Conservation (phyloP, 192 early-diverging fungal genomes). For the Oehlia diaphana region DNA sequence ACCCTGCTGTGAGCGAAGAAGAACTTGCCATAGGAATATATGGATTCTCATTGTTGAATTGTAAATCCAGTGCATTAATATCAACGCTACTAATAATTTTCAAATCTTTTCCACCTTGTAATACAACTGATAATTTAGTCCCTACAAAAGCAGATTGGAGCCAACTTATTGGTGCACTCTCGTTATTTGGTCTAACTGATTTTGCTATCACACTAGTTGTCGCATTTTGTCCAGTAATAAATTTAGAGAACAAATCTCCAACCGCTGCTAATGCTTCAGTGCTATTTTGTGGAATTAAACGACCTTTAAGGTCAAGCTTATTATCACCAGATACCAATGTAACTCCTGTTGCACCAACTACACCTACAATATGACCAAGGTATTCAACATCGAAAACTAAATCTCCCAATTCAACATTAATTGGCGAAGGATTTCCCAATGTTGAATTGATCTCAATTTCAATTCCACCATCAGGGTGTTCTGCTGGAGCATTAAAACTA, state of each 20-base stretch:
- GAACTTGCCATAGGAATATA: constrained; percentile 53
- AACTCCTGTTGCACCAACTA: constrained; percentile 45
- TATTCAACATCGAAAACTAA: constrained; percentile 51
- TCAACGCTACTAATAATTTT: constrained; percentile 53
- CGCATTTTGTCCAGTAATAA: constrained; percentile 49
- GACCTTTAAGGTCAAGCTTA: constrained; percentile 54
- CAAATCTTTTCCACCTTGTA: constrained; percentile 41
- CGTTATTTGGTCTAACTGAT: constrained; percentile 48
- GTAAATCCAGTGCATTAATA: constrained; percentile 56
- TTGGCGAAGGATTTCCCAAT: constrained; percentile 55
- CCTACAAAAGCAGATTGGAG: constrained; percentile 51
- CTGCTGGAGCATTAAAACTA: constrained; percentile 52
- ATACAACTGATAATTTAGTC: constrained; percentile 51
- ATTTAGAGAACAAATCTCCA: constrained; percentile 53
- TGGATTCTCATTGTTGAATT: constrained; percentile 44
- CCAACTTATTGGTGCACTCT: constrained; percentile 42
- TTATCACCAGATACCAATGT: constrained; percentile 42
- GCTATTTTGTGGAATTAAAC: constrained; percentile 50
- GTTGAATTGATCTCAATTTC: constrained; percentile 51
- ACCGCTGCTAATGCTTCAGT: constrained; percentile 46
- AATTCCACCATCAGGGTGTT: constrained; percentile 59
- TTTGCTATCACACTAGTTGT: constrained; percentile 51
- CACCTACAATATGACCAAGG: constrained; percentile 46
- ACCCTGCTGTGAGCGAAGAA: constrained; percentile 46
- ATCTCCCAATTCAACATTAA: constrained; percentile 58